Evolutionary conservation across 2,329 filamentous ascomycete species (phyloP).

Genomic region (Beauveria medogensis): DNA sequence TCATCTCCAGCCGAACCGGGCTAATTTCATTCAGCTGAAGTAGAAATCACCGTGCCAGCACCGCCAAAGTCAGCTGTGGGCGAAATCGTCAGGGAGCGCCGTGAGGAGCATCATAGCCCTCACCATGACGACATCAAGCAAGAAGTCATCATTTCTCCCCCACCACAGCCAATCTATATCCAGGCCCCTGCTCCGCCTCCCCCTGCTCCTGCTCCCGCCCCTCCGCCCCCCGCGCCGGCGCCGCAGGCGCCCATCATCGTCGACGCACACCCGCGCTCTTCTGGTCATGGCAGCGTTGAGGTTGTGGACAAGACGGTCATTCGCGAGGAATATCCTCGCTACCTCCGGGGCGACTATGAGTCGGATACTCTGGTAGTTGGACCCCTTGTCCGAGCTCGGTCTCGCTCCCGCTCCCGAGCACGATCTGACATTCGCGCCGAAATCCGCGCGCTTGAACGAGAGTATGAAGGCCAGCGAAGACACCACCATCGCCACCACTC

Average conservation of each 20-base stretch:
- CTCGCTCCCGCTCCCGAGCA: slow-evolving; percentile 34
- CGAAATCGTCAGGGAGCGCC: slow-evolving; percentile 40
- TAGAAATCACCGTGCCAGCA: slow-evolving; percentile 33
- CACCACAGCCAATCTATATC: slow-evolving; percentile 10
- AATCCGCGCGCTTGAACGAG: slow-evolving; percentile 59
- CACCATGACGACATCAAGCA: slow-evolving; percentile 17
- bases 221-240: slow-evolving; percentile 14
- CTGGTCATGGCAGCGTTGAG: slow-evolving; percentile 24
- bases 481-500: slow-evolving; percentile 16
- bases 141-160: slow-evolving; percentile 30
- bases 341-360: slow-evolving; percentile 21
- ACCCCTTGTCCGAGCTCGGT: slow-evolving; percentile 30
- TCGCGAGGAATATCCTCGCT: slow-evolving; percentile 40
- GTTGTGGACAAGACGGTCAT: slow-evolving; percentile 38
- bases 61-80: slow-evolving; percentile 35
- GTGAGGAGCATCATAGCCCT: slow-evolving; percentile 6
- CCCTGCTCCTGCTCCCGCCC: slow-evolving; percentile 16
- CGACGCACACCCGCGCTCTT: slow-evolving; percentile 25
- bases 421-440: slow-evolving; percentile 59
- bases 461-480: slow-evolving; percentile 34
- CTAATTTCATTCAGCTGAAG: slow-evolving; percentile 27
- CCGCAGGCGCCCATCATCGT: slow-evolving; percentile 25
- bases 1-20: neutral
- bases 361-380: slow-evolving; percentile 25
- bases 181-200: slow-evolving; percentile 11